Evolutionary conservation across 495 filamentous ascomycete genomes (phyloP).

Genomic region (Umbilicaria muhlenbergii): DNA sequence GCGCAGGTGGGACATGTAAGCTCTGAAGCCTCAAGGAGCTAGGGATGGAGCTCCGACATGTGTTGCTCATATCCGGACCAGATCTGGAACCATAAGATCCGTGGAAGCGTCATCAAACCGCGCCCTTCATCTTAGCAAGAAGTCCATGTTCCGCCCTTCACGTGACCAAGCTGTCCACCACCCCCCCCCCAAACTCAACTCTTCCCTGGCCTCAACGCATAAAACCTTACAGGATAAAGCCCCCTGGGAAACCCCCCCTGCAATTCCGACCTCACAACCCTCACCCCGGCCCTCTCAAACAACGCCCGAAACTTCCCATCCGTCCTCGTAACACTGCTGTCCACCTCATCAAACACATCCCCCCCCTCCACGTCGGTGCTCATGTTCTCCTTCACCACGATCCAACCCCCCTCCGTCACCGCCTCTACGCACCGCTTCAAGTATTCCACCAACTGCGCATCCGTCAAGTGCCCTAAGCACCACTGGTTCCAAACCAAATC

Average conservation of each 20-base stretch:
- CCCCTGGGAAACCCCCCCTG: slow-evolving; percentile 57
- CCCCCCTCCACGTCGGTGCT: slow-evolving; percentile 20
- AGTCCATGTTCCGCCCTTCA: too few species aligned
- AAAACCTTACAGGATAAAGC: slow-evolving; percentile 55
- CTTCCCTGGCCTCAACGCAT: slow-evolving; percentile 35
- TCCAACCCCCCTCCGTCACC: slow-evolving; percentile 34
- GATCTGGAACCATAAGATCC: too few species aligned
- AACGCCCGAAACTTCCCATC: slow-evolving; percentile 54
- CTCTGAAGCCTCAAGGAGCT: too few species aligned
- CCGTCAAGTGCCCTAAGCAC: slow-evolving; percentile 87
- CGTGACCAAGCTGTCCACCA: neutral
- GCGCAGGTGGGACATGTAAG: too few species aligned
- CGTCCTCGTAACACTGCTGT: slow-evolving; percentile 66
- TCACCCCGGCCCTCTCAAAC: slow-evolving; percentile 54
- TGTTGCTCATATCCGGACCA: too few species aligned
- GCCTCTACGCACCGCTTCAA: slow-evolving; percentile 42
- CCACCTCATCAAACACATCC: slow-evolving; percentile 63
- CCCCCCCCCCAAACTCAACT: neutral
- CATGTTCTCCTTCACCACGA: slow-evolving; percentile 83
- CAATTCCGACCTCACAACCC: slow-evolving; percentile 51
- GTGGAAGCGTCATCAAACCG: too few species aligned
- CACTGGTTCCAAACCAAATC: slow-evolving; percentile 62
- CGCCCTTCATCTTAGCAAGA: too few species aligned
- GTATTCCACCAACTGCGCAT: slow-evolving; percentile 54
- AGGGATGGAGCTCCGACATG: too few species aligned